Evolutionary conservation across 2,329 filamentous ascomycete species (phyloP), one percentile per base, ranked within the genome.

Genomic region (Rugonectria rugulosa): DNA sequence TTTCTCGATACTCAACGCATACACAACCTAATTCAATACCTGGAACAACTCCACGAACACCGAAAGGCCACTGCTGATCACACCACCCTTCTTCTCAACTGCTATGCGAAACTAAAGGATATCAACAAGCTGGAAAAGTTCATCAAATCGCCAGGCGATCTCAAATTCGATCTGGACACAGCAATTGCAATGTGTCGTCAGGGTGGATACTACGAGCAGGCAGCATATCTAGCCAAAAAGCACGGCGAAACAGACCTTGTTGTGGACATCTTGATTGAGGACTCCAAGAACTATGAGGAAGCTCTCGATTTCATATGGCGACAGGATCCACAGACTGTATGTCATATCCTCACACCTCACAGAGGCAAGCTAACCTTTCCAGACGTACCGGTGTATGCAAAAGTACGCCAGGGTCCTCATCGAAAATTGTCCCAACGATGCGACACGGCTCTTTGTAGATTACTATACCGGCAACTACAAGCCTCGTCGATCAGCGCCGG

Each of bases 181-280:
- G 95, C 95, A 12, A 99, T 99, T 61, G 87, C 89, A 2, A 97
- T 99, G 92, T 99, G 95, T 70, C 86, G 96, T 23, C 95, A 99
- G 76, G 95, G 94, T 10, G 94, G 95, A 1, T 99, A 99, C 73
- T 96, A 89, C 67, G 93, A 98, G 56, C 96, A 99, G 77, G 95
- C 95, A 12, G 95, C 94, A 4, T 99, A 96, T 68, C 82, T 99
- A 31, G 95, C 96, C 6, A 91, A 92, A 55, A 94, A 97, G 72
- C 93, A 99, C 68, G 90, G 91, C 6, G 95, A 99, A 72, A 91
- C 92, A 61, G 92, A 97, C 54, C 79, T 98, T 56, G 95, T 99
- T 1, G 91, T 98, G 4, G 94, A 97, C 70, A 97, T 99, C 42
- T 73, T 99, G 46, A 93, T 99, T 45, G 95, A 99, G 70, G 94